Conservation (phyloP, 805 yeast genomes). For the Wickerhamomyces hampshirensis region DNA sequence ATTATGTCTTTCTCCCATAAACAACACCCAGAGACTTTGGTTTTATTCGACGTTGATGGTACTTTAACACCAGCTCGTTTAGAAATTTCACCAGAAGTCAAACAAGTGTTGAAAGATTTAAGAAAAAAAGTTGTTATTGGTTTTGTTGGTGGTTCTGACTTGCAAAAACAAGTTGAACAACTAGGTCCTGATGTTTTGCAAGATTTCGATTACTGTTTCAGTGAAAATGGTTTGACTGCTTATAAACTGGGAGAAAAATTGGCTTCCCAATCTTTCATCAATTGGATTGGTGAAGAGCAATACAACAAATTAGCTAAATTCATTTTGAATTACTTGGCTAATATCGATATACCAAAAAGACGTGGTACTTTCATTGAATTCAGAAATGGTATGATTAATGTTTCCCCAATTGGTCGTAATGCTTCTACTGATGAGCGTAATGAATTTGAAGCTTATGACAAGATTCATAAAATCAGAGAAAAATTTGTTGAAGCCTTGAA, state of each 20-base stretch:
- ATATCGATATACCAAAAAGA: constrained; percentile 89
- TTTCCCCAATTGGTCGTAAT: constrained; percentile 97
- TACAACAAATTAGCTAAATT: constrained; percentile 87
- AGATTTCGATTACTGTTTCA: constrained; percentile 92
- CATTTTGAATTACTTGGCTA: constrained; percentile 78
- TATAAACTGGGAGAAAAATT: constrained; percentile 84
- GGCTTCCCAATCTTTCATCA: constrained; percentile 90
- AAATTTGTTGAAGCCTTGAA: constrained; percentile 80
- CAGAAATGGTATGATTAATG: constrained; percentile 99
- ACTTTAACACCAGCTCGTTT: constrained; percentile 97
- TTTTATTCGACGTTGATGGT: constrained; percentile 96
- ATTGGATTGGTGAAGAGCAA: constrained; percentile 93
- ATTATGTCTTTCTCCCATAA: constrained; percentile 61
- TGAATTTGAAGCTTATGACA: constrained; percentile 85
- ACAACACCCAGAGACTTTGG: constrained; percentile 81
- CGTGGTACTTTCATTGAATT: constrained; percentile 98
- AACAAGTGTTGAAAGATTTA: constrained; percentile 59
- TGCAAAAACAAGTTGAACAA: constrained; percentile 93
- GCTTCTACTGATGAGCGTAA: constrained; percentile 92
- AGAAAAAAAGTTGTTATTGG: constrained; percentile 94
- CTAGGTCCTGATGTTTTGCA: constrained; percentile 73
- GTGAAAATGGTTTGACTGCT: constrained; percentile 98
- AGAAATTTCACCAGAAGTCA: constrained; percentile 71
- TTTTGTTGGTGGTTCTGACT: constrained; percentile 96
- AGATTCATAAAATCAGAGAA: constrained; percentile 74